A percentile compares a stretch with the other conserved stretches of the same genome.
phyloP scores from a whole-genome alignment of 2,329 filamentous ascomycete species.

The Rhynchosporium graminicola region DNA sequence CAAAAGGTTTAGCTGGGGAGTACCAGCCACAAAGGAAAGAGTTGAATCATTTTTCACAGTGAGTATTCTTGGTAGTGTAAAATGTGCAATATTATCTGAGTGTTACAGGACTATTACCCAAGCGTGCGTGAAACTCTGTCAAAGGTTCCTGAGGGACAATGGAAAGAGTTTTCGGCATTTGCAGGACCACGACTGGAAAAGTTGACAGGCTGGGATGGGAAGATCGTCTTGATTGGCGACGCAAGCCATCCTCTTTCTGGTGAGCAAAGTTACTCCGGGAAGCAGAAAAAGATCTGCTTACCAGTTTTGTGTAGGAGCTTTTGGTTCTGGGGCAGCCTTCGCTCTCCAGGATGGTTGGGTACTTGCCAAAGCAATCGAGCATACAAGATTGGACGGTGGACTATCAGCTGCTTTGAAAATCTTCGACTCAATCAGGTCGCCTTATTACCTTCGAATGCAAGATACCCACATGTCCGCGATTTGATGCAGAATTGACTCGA shows the following conservation, averaged over 20 bases:
- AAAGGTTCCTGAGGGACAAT: slow-evolving; percentile 43
- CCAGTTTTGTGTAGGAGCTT: slow-evolving; percentile 39
- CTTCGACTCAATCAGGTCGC: slow-evolving; percentile 44
- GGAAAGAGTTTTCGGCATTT: slow-evolving; percentile 52
- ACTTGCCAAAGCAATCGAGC: slow-evolving; percentile 42
- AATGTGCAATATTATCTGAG: neutral
- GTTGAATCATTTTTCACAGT: slow-evolving; percentile 44
- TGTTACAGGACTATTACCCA: slow-evolving; percentile 42
- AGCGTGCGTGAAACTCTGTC: slow-evolving; percentile 44
- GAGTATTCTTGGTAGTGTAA: neutral
- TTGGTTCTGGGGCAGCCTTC: slow-evolving; percentile 49
- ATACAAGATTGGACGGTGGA: slow-evolving; percentile 27
- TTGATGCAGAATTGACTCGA: neutral
- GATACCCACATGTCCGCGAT: slow-evolving; percentile 5
- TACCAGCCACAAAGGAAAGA: slow-evolving; percentile 42
- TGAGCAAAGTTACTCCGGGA: neutral
- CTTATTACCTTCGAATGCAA: slow-evolving; percentile 46
- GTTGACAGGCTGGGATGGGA: slow-evolving; percentile 45
- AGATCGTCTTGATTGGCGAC: slow-evolving; percentile 54
- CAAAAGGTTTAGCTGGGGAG: slow-evolving; percentile 43
- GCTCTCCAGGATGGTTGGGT: slow-evolving; percentile 50
- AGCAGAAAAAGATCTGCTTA: neutral
- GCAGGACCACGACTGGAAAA: slow-evolving; percentile 47
- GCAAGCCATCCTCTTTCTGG: slow-evolving; percentile 56
- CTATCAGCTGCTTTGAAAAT: slow-evolving; percentile 40